Conservation (phyloP, 805 yeast genomes). For the Metschnikowia proteae region DNA sequence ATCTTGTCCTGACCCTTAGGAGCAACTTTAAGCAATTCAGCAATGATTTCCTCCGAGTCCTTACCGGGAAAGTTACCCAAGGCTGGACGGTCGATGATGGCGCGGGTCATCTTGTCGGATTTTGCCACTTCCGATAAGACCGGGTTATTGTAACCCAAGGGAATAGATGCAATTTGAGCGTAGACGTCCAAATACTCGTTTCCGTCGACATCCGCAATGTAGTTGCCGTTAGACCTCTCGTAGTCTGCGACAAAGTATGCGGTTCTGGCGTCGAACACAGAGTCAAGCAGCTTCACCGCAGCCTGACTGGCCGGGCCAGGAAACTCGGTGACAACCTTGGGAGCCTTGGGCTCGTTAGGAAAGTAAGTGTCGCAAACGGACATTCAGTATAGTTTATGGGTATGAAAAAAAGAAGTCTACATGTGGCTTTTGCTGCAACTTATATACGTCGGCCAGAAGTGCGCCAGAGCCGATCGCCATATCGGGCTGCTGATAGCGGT, state of each 20-base stretch:
- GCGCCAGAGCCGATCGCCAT: slow-evolving; percentile 1
- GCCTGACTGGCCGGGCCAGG: slow-evolving; percentile 75
- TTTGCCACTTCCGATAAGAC: slow-evolving; percentile 63
- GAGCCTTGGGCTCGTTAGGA: slow-evolving; percentile 77
- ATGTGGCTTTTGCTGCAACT: neutral
- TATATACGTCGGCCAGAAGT: neutral
- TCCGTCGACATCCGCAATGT: slow-evolving; percentile 77
- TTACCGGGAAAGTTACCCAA: slow-evolving; percentile 53
- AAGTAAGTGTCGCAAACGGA: slow-evolving; percentile 56
- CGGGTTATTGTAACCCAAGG: slow-evolving; percentile 85
- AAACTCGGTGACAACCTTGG: slow-evolving; percentile 56
- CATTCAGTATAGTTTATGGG: slow-evolving; percentile 12
- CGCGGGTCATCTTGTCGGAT: slow-evolving; percentile 66
- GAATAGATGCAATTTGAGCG: slow-evolving; percentile 81
- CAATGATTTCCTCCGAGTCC: slow-evolving; percentile 57
- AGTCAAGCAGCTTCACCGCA: slow-evolving; percentile 50
- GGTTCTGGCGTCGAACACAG: slow-evolving; percentile 68
- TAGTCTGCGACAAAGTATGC: slow-evolving; percentile 76
- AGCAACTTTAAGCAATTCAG: slow-evolving; percentile 56
- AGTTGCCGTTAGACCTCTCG: slow-evolving; percentile 71
- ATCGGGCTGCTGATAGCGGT: slow-evolving; percentile 3
- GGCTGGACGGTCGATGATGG: slow-evolving; percentile 81
- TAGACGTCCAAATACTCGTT: slow-evolving; percentile 70
- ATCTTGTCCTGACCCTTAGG: slow-evolving; percentile 73
- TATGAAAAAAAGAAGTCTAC: neutral